Evolutionary conservation across 2,329 filamentous ascomycete species (phyloP).

Genomic region (Xylaria hypoxylon): DNA sequence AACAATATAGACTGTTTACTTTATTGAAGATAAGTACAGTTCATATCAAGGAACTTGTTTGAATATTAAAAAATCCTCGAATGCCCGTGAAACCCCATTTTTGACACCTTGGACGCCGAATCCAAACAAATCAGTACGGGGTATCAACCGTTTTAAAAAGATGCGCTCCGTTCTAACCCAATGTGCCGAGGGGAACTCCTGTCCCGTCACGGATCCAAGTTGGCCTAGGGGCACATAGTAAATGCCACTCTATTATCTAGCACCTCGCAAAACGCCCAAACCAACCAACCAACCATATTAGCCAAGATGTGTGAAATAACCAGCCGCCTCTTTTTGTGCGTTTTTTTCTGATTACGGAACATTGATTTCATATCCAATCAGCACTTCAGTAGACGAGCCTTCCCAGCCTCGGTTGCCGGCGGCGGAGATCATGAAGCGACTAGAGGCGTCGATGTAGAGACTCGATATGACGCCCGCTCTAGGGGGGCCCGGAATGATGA

Average conservation of each 20-base stretch:
- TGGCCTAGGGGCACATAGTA: too few species aligned
- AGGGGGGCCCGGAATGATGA: constrained; percentile 91
- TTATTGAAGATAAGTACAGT: too few species aligned
- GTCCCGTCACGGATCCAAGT: too few species aligned
- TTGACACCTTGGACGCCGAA: not conserved
- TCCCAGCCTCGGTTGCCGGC: constrained; percentile 97
- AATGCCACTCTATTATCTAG: too few species aligned
- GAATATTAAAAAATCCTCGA: not conserved
- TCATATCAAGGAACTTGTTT: not conserved
- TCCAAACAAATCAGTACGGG: not conserved
- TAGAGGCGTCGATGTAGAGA: constrained; percentile 87
- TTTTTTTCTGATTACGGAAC: constrained; percentile 47
- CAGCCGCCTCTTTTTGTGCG: not conserved
- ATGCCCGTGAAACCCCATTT: too few species aligned
- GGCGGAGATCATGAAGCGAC: constrained; percentile 89
- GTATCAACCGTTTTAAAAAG: not conserved
- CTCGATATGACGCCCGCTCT: constrained; percentile 88
- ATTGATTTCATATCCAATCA: constrained; percentile 93
- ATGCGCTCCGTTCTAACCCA: not conserved
- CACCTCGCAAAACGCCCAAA: too few species aligned
- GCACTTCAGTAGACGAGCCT: constrained; percentile 85
- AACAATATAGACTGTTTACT: too few species aligned
- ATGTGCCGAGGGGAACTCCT: not conserved
- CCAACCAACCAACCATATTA: not conserved
- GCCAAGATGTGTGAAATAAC: not conserved